Conservation (phyloP, 139 green algal species). For the Haematococcus lacustris region DNA sequence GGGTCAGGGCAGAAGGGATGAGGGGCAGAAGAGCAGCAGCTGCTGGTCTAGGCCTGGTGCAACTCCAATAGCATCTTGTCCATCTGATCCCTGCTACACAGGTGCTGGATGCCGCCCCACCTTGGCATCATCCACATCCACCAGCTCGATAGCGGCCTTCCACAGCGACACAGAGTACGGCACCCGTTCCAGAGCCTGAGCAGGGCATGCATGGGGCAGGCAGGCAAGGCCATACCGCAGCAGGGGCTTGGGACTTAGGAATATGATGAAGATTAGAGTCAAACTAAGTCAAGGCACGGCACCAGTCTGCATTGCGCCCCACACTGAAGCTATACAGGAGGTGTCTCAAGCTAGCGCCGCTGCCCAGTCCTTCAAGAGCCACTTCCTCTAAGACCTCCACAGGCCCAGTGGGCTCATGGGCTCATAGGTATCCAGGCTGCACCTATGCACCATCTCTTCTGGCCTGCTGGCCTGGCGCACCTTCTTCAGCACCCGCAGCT, state of each 20-base stretch:
- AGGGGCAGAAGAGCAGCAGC: no score
- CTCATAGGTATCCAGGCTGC: background rate
- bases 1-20: no score
- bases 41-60: no score
- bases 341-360: background rate
- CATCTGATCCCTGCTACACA: no score
- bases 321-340: background rate
- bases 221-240: background rate
- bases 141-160: conserved; percentile 94
- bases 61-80: no score
- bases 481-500: conserved; percentile 83
- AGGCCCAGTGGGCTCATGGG: background rate
- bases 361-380: no score
- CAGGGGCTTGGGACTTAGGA: no score
- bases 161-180: conserved; percentile 82
- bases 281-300: background rate
- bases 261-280: background rate
- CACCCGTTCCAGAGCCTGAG: conserved; percentile 73
- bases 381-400: background rate
- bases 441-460: background rate
- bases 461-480: background rate
- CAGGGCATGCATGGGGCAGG: background rate
- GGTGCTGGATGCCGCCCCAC: no score
- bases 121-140: conserved; percentile 80
- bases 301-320: background rate